These are phyloP conservation scores for Fusarium nematophilum DNA, from an alignment of 2,329 filamentous ascomycete species.

Conservation along the genomic window DNA sequence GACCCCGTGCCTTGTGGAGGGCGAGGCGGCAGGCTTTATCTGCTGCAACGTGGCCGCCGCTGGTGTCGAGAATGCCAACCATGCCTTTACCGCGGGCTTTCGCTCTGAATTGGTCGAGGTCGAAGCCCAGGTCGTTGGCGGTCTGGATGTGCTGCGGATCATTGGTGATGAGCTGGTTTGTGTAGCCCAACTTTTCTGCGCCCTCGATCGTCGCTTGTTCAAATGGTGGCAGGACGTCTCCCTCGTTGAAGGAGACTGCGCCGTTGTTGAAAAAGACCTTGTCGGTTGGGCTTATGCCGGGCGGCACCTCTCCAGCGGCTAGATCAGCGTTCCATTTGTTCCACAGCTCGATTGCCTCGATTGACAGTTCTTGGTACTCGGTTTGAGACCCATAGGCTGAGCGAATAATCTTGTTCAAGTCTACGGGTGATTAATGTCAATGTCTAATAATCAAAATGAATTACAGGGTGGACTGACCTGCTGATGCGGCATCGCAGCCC, in stretches of 20 bases:
- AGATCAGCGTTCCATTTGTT: slow-evolving; percentile 58
- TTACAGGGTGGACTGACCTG: slow-evolving; percentile 45
- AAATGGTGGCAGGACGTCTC: slow-evolving; percentile 43
- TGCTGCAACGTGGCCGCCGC: slow-evolving; percentile 57
- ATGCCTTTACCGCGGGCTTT: slow-evolving; percentile 28
- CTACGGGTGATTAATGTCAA: slow-evolving; percentile 15
- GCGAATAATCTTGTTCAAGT: slow-evolving; percentile 54
- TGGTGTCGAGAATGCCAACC: slow-evolving; percentile 57
- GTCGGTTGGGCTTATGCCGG: slow-evolving; percentile 51
- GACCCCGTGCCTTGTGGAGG: slow-evolving; percentile 53
- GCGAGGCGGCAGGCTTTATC: slow-evolving; percentile 60
- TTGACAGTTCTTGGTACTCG: slow-evolving; percentile 58
- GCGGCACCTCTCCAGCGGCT: slow-evolving; percentile 45
- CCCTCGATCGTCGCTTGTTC: slow-evolving; percentile 51
- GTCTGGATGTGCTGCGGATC: slow-evolving; percentile 41
- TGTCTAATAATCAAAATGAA: too few relatives aligned
- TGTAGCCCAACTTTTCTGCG: slow-evolving; percentile 50
- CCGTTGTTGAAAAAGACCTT: slow-evolving; percentile 54
- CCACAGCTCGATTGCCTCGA: slow-evolving; percentile 57
- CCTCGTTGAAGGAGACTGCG: slow-evolving; percentile 45
- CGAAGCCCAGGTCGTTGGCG: slow-evolving; percentile 44
- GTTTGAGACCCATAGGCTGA: slow-evolving; percentile 54
- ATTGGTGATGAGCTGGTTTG: slow-evolving; percentile 49
- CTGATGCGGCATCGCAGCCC: slow-evolving; percentile 55
- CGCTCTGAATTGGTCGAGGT: slow-evolving; percentile 52